These are phyloP conservation scores for Globisporangium mamillatum DNA, from an alignment of 352 stramenopile species.

Conservation along the genomic window DNA sequence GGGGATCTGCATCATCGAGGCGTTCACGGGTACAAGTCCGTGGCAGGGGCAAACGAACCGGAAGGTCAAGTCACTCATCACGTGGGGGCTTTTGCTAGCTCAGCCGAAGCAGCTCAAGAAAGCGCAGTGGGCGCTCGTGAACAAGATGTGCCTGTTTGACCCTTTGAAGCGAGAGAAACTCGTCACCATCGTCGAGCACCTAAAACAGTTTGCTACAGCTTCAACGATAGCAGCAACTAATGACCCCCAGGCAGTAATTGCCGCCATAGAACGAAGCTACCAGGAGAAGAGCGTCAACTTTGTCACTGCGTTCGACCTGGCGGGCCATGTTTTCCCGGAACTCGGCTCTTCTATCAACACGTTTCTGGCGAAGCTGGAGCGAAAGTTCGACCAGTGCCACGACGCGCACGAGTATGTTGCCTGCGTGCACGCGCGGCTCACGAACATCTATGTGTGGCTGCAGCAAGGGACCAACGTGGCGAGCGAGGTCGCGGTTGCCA, in stretches of 20 bases:
- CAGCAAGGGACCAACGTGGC: not conserved
- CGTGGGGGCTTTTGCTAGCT: not conserved
- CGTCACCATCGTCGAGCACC: not conserved
- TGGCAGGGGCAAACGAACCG: not conserved
- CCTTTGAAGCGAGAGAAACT: slow-evolving; percentile 1
- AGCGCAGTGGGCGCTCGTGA: not conserved
- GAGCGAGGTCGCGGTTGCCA: slow-evolving; percentile 2
- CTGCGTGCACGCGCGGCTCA: not conserved
- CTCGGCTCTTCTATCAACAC: slow-evolving; percentile 8
- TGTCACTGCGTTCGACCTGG: not conserved
- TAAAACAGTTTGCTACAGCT: not conserved
- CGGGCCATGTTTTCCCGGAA: slow-evolving; percentile 1
- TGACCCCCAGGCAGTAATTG: not conserved
- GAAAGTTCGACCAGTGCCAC: not conserved
- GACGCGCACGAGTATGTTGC: slow-evolving; percentile 4
- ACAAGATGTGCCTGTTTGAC: slow-evolving; percentile 3
- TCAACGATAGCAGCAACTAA: not conserved
- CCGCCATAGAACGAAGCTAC: not conserved
- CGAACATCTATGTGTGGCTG: not conserved
- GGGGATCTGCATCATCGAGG: slow-evolving; percentile 11
- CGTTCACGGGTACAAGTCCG: not conserved
- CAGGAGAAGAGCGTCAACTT: not conserved
- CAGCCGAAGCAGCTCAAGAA: not conserved
- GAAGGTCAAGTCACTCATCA: not conserved
- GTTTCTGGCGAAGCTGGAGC: slow-evolving; percentile 1